Conservation (phyloP, 257 asterid genomes). For the Solanum virginianum region DNA sequence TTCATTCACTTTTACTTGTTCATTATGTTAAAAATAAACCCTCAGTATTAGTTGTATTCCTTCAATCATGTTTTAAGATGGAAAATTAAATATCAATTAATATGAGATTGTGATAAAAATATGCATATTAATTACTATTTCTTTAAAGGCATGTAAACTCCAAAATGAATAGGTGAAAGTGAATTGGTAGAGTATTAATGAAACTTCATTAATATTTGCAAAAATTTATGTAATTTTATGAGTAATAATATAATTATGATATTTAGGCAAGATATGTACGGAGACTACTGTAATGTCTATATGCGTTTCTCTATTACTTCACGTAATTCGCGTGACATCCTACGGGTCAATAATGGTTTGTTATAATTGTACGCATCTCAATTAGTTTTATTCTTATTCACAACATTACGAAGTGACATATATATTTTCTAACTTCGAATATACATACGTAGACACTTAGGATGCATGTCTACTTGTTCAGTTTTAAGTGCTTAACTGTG, state of each 20-base stretch:
- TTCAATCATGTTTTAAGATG: not conserved
- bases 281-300: not conserved
- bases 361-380: not conserved
- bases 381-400: not conserved
- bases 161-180: not conserved
- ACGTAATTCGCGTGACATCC: not conserved
- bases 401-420: no score
- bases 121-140: not conserved
- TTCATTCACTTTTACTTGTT: no score
- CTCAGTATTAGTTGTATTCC: not conserved
- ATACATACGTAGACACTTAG: no score
- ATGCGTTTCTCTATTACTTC: not conserved
- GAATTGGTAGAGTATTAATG: not conserved
- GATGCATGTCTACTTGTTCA: no score
- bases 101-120: not conserved
- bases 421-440: no score
- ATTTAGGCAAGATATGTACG: not conserved
- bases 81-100: not conserved
- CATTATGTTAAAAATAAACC: no score
- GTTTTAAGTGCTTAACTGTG: no score
- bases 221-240: not conserved
- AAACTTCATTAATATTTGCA: not conserved
- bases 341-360: not conserved
- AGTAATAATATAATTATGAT: not conserved
- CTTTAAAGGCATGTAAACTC: not conserved